Conservation (phyloP, 306 rosid species). For the Dryas octopetala region DNA sequence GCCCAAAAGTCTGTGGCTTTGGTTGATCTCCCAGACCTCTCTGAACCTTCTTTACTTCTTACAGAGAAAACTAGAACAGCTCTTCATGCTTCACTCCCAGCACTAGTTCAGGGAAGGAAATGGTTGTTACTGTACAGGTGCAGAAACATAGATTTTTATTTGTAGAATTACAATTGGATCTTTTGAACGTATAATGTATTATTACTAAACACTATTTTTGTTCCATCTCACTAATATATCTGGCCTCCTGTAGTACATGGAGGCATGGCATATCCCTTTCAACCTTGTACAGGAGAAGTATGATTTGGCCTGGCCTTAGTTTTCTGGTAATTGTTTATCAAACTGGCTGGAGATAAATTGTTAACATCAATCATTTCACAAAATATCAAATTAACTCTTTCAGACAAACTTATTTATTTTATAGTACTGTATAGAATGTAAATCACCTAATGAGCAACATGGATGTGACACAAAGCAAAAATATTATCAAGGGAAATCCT, state of each 20-base stretch:
- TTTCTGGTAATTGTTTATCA: conserved; percentile 56
- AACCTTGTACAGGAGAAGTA: conserved; percentile 80
- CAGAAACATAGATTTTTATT: conserved; percentile 20
- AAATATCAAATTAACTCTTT: neutral
- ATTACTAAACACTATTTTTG: neutral
- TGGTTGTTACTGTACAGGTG: conserved; percentile 88
- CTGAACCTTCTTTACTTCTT: conserved; percentile 80
- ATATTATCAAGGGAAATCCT: neutral
- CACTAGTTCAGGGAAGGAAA: conserved; percentile 85
- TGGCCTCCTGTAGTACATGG: conserved; percentile 68
- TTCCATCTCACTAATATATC: neutral
- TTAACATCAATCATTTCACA: neutral
- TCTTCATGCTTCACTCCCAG: conserved; percentile 79
- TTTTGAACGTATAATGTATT: conserved; percentile 6
- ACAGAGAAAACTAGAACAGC: conserved; percentile 49
- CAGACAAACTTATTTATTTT: conserved; percentile 4
- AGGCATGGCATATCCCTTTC: conserved; percentile 88
- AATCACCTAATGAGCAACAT: neutral
- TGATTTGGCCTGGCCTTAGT: conserved; percentile 86
- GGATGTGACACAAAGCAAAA: neutral
- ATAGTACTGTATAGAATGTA: neutral
- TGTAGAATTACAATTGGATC: neutral
- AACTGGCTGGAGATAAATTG: neutral
- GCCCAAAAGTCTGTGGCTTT: conserved; percentile 38
- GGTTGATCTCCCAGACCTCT: conserved; percentile 51